Percentiles rank a stretch among this genome's conserved stretches.
phyloP scores from a whole-genome alignment of 345 rosid genomes.

The Aurinia saxatilis region DNA sequence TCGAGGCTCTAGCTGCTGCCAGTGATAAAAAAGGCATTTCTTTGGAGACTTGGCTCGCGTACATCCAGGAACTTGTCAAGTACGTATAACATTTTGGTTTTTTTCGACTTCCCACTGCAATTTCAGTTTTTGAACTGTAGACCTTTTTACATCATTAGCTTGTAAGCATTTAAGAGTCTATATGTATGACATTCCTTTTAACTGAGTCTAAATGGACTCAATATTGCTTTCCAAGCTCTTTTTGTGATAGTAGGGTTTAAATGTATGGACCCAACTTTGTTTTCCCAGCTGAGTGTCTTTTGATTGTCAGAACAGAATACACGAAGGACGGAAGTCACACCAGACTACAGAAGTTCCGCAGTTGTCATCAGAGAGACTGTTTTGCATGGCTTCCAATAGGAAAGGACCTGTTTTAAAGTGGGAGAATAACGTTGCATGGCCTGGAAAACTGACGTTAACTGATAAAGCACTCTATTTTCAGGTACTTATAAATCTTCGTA shows the following conservation, averaged over 20 bases:
- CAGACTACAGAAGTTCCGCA: slow-evolving; percentile 43
- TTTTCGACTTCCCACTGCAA: not conserved
- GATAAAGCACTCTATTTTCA: slow-evolving; percentile 86
- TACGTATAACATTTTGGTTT: slow-evolving; percentile 35
- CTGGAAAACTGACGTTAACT: slow-evolving; percentile 80
- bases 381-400: slow-evolving; percentile 75
- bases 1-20: slow-evolving; percentile 55
- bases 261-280: not conserved
- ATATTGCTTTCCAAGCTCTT: not conserved
- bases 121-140: not conserved
- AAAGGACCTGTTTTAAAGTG: slow-evolving; percentile 90
- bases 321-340: slow-evolving; percentile 66
- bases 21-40: slow-evolving; percentile 63
- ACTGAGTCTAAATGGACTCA: not conserved
- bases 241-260: not conserved
- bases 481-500: slow-evolving; percentile 37
- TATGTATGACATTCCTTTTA: not conserved
- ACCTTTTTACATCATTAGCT: slow-evolving; percentile 8
- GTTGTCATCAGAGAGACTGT: slow-evolving; percentile 54
- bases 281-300: slow-evolving; percentile 30
- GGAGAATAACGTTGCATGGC: slow-evolving; percentile 95
- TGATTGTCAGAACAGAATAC: slow-evolving; percentile 63
- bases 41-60: slow-evolving; percentile 67
- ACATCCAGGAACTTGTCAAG: slow-evolving; percentile 85
- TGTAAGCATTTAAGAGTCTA: not conserved